A percentile compares a stretch with the other conserved stretches of the same genome.
These are phyloP conservation scores for Scytalidium sp. DNA, from an alignment of 2,329 filamentous ascomycete genomes.

Conservation along the genomic window DNA sequence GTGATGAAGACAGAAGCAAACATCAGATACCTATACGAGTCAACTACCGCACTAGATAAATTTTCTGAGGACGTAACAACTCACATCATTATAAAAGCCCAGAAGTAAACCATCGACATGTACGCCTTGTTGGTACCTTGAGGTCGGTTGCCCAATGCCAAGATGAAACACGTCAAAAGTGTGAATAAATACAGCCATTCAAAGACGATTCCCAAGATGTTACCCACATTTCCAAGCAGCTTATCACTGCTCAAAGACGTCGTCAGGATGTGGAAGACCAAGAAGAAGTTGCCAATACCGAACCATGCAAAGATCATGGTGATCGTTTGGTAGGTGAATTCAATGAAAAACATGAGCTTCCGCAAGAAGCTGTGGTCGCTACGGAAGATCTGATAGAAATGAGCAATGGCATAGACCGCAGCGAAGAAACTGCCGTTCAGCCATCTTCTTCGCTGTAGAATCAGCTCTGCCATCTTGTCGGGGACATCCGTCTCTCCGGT, in stretches of 20 bases:
- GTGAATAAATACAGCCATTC: constrained; percentile 95
- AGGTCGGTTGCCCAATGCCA: constrained; percentile 91
- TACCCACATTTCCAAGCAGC: constrained; percentile 74
- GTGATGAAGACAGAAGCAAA: constrained; percentile 96
- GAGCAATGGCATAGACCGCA: constrained; percentile 88
- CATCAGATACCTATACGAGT: constrained; percentile 67
- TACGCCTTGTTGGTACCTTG: constrained; percentile 93
- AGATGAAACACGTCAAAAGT: constrained; percentile 89
- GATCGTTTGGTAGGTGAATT: constrained; percentile 91
- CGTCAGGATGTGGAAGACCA: constrained; percentile 96
- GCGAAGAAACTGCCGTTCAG: constrained; percentile 98
- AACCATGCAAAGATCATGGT: constrained; percentile 99
- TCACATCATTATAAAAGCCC: constrained; percentile 90
- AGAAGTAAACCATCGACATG: constrained; percentile 97
- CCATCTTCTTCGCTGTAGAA: constrained; percentile 94
- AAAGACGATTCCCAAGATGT: constrained; percentile 83
- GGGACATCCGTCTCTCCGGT: constrained; percentile 97
- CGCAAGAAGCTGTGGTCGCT: constrained; percentile 85
- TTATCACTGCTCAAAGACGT: constrained; percentile 69
- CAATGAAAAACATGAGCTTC: constrained; percentile 86
- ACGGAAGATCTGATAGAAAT: constrained; percentile 95
- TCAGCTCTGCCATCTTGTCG: constrained; percentile 89
- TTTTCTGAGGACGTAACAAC: constrained; percentile 28
- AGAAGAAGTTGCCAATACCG: constrained; percentile 96
- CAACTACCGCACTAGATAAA: neutral